phyloP scores from a whole-genome alignment of 768 basidiomycete genomes.

The Dioszegia crocea region DNA sequence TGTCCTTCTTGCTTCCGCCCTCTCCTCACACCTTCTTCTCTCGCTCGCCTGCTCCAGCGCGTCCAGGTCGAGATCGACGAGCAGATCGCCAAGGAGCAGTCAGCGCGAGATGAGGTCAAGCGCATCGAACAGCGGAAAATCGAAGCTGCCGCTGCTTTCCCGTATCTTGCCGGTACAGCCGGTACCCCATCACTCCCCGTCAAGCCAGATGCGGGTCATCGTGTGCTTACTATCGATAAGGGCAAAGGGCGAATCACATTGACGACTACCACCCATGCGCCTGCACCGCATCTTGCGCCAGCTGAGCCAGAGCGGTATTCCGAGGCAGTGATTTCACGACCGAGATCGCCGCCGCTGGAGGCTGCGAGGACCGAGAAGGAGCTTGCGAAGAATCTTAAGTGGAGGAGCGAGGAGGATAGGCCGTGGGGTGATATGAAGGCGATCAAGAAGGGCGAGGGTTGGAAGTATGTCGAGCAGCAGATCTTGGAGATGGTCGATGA shows the following conservation, averaged over 20 bases:
- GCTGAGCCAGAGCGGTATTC: background rate
- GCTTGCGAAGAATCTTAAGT: slow-evolving; percentile 27
- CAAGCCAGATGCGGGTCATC: slow-evolving; percentile 16
- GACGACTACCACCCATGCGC: slow-evolving; percentile 36
- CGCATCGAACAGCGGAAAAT: slow-evolving; percentile 19
- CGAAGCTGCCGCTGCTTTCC: slow-evolving; percentile 27
- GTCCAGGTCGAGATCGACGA: slow-evolving; percentile 36
- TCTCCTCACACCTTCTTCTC: slow-evolving; percentile 30
- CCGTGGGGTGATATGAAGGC: slow-evolving; percentile 37
- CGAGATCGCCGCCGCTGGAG: slow-evolving; percentile 23
- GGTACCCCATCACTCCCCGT: background rate
- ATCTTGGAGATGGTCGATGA: slow-evolving; percentile 23
- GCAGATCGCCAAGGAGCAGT: slow-evolving; percentile 33
- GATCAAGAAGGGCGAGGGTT: slow-evolving; percentile 18
- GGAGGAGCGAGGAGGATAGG: slow-evolving; percentile 33
- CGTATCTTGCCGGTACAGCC: slow-evolving; percentile 9
- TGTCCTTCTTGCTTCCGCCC: slow-evolving; percentile 47
- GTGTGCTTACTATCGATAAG: slow-evolving; percentile 40
- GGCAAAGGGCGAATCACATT: slow-evolving; percentile 34
- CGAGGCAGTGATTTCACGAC: slow-evolving; percentile 28
- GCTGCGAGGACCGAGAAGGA: slow-evolving; percentile 27
- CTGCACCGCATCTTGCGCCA: slow-evolving; percentile 5
- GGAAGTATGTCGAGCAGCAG: slow-evolving; percentile 31
- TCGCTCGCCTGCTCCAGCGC: slow-evolving; percentile 34
- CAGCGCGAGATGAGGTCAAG: slow-evolving; percentile 26